Base-by-base conservation (phyloP, 306 rosid genomes). In the Prunus davidiana region DNA sequence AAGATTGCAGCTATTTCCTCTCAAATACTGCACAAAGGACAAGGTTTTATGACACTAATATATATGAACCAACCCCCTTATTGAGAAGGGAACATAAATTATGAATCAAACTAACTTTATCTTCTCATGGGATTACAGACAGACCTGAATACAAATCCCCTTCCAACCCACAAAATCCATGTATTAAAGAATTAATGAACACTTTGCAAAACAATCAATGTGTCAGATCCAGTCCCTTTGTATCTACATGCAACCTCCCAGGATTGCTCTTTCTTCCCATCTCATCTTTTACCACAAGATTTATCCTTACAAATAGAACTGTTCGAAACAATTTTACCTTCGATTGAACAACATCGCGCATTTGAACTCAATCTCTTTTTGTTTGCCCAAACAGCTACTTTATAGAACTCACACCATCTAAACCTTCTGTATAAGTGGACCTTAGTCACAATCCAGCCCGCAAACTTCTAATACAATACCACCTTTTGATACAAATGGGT, bases 381-480 rank as follows among this genome's bases (percentile, higher is more conserved):
- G 30, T 54, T 14, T 62, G 57, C 80, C 79, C 73, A 80, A 55
- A 75, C 69, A 66, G 70, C 22, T 52, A 76, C 65, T 76, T 64
- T 70, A 71, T 76, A 43, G 46, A 76, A 45, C 66, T 16, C 82
- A 88, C 77, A 72, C 67, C 69, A 74, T 51, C 52, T 65, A 77
- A 46, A 75, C 63, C 80, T 71, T 83, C 38, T 68, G 76, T 74
- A 60, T 61, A 6, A 46, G 77, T 69, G 46, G 52, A 15, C 45
- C 62, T 71, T 54, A 87, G 86, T 89, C 91, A 78, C 98, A 93
- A 77, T 93, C 85, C 89, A 93, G 78, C 43, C 96, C 96, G 64
- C 98, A 93, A 73, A 91, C 82, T 81, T 93, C 98, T 72, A 93
- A 71, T 19, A 91, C 90, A 55, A 88, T 77, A 72, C 86, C 96